Evolutionary conservation across 1,284 basidiomycete species (phyloP), one percentile per base, ranked within the genome.

Genomic region (Sutorius eximius): DNA sequence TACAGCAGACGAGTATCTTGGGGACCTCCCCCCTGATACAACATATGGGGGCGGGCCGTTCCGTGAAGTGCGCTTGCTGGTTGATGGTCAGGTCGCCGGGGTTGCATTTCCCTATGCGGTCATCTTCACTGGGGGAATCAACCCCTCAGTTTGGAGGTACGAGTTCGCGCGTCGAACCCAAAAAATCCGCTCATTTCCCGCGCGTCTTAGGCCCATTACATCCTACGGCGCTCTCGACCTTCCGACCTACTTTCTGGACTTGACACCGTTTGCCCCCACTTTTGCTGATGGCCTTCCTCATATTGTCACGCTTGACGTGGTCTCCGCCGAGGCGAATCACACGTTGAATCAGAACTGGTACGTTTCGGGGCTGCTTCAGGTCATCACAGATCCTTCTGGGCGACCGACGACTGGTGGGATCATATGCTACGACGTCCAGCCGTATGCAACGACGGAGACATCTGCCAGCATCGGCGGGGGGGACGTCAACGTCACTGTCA

Each of bases 91-190:
- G 60, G 74, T 93, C 10, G 89, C 89, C 9, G 91, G 91, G 2
- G 80, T 83, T 18, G 87, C 80, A 3, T 86, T 89, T 68, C 91
- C 91, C 10, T 93, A 88, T 60, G 81, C 87, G 3, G 83, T 87
- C 32, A 83, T 92, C 38, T 93, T 91, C 63, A 93, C 89, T 0
- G 90, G 90, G n/a, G 89, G 87, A 0, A 83, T 91, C 58, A 77
- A 83, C 16, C 89, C 89, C 1, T 76, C 82, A 2, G 78, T 85
- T 41, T 93, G 90, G 90, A 80, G 82, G 83, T 86, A 57, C 15
- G 73, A 41, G 0, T 30, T 34, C 27, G 24, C 20, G 2, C 6
- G 22, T 36, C 37, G 22, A 7, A 42, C 32, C 16, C 12, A 10
- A 44, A 32, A 6, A 13, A 11, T 16, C 32, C 9, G n/a, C 36